These are phyloP conservation scores for Diaporthe ilicicola DNA, from an alignment of 2,329 filamentous ascomycete species.

Conservation along the genomic window DNA sequence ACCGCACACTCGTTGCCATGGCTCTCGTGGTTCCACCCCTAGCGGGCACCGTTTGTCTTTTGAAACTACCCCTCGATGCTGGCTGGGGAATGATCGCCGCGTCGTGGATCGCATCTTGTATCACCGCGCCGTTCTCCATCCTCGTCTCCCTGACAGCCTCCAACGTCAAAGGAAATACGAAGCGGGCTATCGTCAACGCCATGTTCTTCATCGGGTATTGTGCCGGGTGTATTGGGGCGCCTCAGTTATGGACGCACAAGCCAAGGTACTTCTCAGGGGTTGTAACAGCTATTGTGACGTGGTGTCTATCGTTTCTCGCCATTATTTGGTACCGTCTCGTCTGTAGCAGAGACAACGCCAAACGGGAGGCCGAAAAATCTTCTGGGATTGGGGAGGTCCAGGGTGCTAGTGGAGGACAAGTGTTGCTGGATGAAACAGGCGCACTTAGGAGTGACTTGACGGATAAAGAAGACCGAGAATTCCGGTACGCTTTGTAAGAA, in stretches of 20 bases:
- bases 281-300: conserved; percentile 53
- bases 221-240: conserved; percentile 53
- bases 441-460: conserved; percentile 43
- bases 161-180: conserved; percentile 61
- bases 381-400: background rate
- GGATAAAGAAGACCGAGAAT: conserved; percentile 45
- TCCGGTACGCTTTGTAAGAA: conserved; percentile 45
- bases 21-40: conserved; percentile 51
- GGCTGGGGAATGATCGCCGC: conserved; percentile 58
- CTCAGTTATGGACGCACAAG: conserved; percentile 57
- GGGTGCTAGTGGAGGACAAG: conserved; percentile 20
- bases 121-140: conserved; percentile 51
- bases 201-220: conserved; percentile 61
- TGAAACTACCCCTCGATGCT: conserved; percentile 48
- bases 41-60: conserved; percentile 52
- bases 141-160: conserved; percentile 54
- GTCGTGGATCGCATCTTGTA: conserved; percentile 57
- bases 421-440: conserved; percentile 38
- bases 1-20: conserved; percentile 49
- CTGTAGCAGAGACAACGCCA: conserved; percentile 47
- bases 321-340: conserved; percentile 45
- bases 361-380: conserved; percentile 34
- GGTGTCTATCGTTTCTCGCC: conserved; percentile 48
- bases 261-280: conserved; percentile 56
- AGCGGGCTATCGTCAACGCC: conserved; percentile 54